A percentile compares a stretch with the other conserved stretches of the same genome.
phyloP scores from a whole-genome alignment of 2,329 filamentous ascomycete genomes.

The Raffaelea deltoideospora region DNA sequence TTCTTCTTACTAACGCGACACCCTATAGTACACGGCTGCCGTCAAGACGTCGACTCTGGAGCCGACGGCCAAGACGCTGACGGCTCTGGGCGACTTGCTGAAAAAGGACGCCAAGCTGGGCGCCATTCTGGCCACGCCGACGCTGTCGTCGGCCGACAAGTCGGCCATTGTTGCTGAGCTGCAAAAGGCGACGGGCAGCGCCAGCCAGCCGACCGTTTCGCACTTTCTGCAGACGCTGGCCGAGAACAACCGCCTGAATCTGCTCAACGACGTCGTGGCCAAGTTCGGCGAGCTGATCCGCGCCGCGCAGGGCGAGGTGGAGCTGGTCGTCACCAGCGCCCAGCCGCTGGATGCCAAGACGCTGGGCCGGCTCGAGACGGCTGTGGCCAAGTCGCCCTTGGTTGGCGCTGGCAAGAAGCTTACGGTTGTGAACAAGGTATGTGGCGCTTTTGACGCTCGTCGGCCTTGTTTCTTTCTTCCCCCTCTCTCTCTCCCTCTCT shows the following conservation, averaged over 20 bases:
- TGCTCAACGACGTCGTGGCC: slow-evolving; percentile 66
- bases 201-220: slow-evolving; percentile 70
- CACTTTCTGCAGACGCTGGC: slow-evolving; percentile 86
- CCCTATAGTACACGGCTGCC: slow-evolving; percentile 92
- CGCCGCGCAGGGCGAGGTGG: slow-evolving; percentile 81
- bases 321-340: slow-evolving; percentile 82
- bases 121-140: slow-evolving; percentile 63
- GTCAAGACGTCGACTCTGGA: slow-evolving; percentile 80
- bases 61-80: slow-evolving; percentile 65
- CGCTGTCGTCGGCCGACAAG: slow-evolving; percentile 69
- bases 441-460: no score
- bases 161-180: slow-evolving; percentile 73
- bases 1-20: background rate
- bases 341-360: slow-evolving; percentile 77
- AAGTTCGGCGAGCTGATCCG: slow-evolving; percentile 84
- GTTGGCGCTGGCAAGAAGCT: slow-evolving; percentile 89
- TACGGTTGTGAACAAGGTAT: slow-evolving; percentile 80
- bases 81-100: slow-evolving; percentile 54
- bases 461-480: no score
- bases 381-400: slow-evolving; percentile 79
- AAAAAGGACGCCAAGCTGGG: slow-evolving; percentile 71
- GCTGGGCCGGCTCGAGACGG: slow-evolving; percentile 70
- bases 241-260: slow-evolving; percentile 86
- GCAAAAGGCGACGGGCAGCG: slow-evolving; percentile 57
- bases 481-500: no score